A percentile compares a stretch with the other conserved stretches of the same genome.
Conservation (phyloP, 495 filamentous ascomycete genomes). For the Astrothelium macrocarpum region DNA sequence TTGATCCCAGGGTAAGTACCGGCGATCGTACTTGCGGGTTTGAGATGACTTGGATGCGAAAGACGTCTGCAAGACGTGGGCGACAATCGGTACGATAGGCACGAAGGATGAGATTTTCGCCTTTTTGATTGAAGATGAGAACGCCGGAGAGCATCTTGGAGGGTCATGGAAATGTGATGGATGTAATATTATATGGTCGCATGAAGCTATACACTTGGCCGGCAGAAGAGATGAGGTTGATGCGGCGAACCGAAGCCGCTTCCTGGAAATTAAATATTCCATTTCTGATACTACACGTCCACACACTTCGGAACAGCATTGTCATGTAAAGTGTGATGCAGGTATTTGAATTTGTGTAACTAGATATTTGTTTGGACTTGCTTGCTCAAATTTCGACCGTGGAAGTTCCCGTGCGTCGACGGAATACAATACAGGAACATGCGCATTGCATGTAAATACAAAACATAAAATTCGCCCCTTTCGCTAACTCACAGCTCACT, state of each 20-base stretch:
- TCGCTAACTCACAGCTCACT: neutral
- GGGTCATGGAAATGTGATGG: neutral
- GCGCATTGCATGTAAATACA: neutral
- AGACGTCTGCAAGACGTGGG: conserved; percentile 93
- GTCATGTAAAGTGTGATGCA: neutral
- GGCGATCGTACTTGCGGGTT: conserved; percentile 97
- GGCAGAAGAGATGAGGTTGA: neutral
- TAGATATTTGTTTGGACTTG: too few species aligned
- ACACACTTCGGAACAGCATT: too few species aligned
- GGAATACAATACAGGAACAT: neutral
- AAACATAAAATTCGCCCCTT: neutral
- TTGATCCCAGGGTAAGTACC: conserved; percentile 93
- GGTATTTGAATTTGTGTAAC: neutral
- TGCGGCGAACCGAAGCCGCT: too few species aligned
- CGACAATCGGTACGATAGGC: conserved; percentile 97
- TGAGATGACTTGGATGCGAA: conserved; percentile 98
- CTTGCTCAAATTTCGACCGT: too few species aligned
- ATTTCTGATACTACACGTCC: too few species aligned
- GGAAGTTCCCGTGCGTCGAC: too few species aligned
- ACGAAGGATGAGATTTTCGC: conserved; percentile 98
- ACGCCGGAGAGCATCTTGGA: conserved; percentile 81
- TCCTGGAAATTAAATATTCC: too few species aligned
- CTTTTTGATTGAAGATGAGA: conserved; percentile 98
- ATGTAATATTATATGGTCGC: neutral
- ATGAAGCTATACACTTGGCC: too few species aligned